Evolutionary conservation across 257 asterid species (phyloP).

Genomic region (Verbascum thapsus): DNA sequence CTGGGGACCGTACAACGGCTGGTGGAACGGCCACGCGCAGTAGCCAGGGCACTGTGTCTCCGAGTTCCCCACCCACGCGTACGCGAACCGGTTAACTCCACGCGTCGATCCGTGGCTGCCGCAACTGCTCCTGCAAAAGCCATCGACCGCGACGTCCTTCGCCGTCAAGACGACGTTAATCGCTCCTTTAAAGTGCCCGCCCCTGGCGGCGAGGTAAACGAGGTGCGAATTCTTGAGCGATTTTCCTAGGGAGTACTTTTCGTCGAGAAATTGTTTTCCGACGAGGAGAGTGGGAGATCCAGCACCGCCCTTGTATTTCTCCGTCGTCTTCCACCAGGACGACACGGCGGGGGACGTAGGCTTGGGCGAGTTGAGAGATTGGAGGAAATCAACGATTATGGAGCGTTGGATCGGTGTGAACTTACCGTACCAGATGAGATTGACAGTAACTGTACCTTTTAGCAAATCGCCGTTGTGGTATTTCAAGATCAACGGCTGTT

Average conservation of each 20-base stretch:
- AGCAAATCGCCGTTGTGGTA: slow-evolving; percentile 63
- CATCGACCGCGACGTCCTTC: slow-evolving; percentile 63
- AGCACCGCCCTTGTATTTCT: slow-evolving; percentile 51
- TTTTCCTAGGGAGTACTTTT: slow-evolving; percentile 57
- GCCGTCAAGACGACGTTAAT: slow-evolving; percentile 78
- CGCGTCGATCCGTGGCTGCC: slow-evolving; percentile 77
- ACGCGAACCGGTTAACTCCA: slow-evolving; percentile 53
- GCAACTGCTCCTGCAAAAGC: slow-evolving; percentile 74
- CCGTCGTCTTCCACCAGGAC: slow-evolving; percentile 71
- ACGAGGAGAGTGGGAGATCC: slow-evolving; percentile 44
- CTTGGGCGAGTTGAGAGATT: slow-evolving; percentile 40
- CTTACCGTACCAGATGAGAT: slow-evolving; percentile 66
- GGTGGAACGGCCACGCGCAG: slow-evolving; percentile 96
- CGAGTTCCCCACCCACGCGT: slow-evolving; percentile 92
- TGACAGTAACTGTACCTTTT: slow-evolving; percentile 57
- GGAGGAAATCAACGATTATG: slow-evolving; percentile 60
- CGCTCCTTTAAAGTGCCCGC: slow-evolving; percentile 46
- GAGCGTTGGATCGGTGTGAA: slow-evolving; percentile 62
- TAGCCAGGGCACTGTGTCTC: slow-evolving; percentile 76
- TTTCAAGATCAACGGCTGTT: slow-evolving; percentile 54
- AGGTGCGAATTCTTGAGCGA: slow-evolving; percentile 49
- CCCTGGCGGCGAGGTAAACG: slow-evolving; percentile 56
- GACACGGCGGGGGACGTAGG: slow-evolving; percentile 50
- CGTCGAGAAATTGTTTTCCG: slow-evolving; percentile 61
- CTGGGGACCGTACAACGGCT: slow-evolving; percentile 88